Evolutionary conservation across 208 protist species (phyloP), one percentile per base, ranked within the genome.

Genomic region (Trypanosoma avium): DNA sequence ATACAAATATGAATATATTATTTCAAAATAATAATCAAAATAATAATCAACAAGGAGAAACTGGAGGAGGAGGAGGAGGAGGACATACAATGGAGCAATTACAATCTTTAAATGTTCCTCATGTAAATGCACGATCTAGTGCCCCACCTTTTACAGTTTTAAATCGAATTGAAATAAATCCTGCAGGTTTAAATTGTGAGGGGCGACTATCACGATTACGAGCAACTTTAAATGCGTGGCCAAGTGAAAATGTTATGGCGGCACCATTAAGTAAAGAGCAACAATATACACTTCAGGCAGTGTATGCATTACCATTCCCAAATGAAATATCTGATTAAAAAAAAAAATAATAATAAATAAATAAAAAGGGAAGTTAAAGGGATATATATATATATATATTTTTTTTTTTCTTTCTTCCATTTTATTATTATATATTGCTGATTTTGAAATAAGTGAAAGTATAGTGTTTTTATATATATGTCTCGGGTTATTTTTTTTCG

Each of bases 251-350:
- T n/a, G 81, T 86, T 4, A 63, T 71, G 29, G 78, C 74, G 13
- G 67, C 67, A 2, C 43, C 55, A 22, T 47, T 93, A 42, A 67
- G 61, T 0, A 71, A 46, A 2, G 79, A 78, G 4, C 26, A 74
- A 38, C 79, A 85, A 47, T 46, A 52, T 22, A 56, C 86, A 10
- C 21, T 93, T n/a, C 71, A 87, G 22, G 46, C 61, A 8, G 46
- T 89, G 2, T 80, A 83, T 56, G 66, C 70, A 0, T 75, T 93
- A 19, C 84, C 84, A 3, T 62, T 88, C 35, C 87, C 87, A 7
- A 70, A 66, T 0, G 84, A 93, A 45, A 45, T 93, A 19, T 29
- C 45, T 21, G 57, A 60, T 5, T 47, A 21, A 4, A 22, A 36
- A 4, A 27, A 27, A 30, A 30, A 27, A 53, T 48, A 42, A 50